Base-by-base conservation (phyloP, 129 eudicot genomes). In the Smallanthus sonchifolius region DNA sequence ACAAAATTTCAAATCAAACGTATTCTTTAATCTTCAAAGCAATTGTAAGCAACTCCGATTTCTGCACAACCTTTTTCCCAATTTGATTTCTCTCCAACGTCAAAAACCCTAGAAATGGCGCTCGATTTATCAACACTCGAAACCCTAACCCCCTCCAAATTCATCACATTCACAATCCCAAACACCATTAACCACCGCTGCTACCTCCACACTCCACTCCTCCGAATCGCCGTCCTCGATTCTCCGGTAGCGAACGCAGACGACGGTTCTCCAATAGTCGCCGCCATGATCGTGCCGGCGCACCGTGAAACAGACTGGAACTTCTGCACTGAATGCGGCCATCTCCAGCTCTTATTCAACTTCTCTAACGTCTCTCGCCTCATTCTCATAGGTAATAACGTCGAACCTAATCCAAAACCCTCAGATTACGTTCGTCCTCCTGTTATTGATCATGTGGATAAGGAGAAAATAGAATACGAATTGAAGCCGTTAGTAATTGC, bases 271-370 rank as follows among this genome's bases (percentile, higher is more conserved):
- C 86, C 80, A n/a, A 67, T 17, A 11, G 15, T 83, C 77, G 98
- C 92, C 43, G 95, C 98, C 81, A 83, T 95, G 84, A 49, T 86
- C 28, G 97, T 95, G 38, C 99, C 99, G 4, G 61, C 39, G 8
- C 66, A 81, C 75, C 96, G 94, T 15, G 92, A 91, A 77, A 43
- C 84, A 16, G 97, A 91, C 78, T 95, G 99, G 99, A 85, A 64
- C 59, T 95, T 95, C 85, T 86, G 84, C 63, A 95, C 99, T 0
- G 63, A 77, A 54, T 43, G 80, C 61, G 99, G 99, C 38, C 99
- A 88, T 56, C 87, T 85, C 63, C 97, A 91, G 74, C 94, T 88
- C 74, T 80, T 94, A 35, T 79, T 62, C 79, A 60, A 36, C 56
- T 51, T 64, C 52, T 65, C 78, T 10, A 73, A 82, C 6, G 62